A percentile compares a stretch with the other conserved stretches of the same genome.
Conservation (phyloP, 1,284 basidiomycete species). For the Leccinum fallax region DNA sequence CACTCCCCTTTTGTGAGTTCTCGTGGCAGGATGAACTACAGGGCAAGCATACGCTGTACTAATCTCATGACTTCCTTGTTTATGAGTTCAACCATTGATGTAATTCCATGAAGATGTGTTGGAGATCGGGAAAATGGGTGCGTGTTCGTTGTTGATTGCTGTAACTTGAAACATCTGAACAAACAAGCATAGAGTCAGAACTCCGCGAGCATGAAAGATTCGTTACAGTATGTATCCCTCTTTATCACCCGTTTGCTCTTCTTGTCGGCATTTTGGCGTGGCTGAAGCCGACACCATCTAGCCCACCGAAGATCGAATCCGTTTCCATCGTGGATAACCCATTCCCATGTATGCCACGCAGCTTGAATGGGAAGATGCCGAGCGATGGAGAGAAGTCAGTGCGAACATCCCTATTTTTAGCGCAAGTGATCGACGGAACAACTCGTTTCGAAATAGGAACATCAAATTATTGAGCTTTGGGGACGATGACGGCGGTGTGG, state of each 20-base stretch:
- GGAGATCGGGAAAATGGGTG: too few relatives aligned
- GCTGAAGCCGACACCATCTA: constrained; percentile 33
- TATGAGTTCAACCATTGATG: too few relatives aligned
- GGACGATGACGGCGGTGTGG: too few relatives aligned
- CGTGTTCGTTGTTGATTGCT: too few relatives aligned
- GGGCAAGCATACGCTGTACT: too few relatives aligned
- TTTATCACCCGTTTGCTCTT: not conserved
- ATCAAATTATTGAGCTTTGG: too few relatives aligned
- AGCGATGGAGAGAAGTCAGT: constrained; percentile 77
- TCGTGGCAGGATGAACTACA: too few relatives aligned
- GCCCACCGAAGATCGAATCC: constrained; percentile 87
- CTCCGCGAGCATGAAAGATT: too few relatives aligned
- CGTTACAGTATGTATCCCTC: constrained; percentile 32
- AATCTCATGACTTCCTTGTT: too few relatives aligned
- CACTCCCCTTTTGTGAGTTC: not conserved
- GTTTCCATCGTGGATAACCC: constrained; percentile 90
- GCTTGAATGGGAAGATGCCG: constrained; percentile 75
- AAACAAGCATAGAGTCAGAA: too few relatives aligned
- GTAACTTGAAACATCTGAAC: not conserved
- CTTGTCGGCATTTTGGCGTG: too few relatives aligned
- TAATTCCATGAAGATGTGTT: too few relatives aligned
- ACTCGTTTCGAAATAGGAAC: constrained; percentile 42
- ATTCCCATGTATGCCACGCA: constrained; percentile 89
- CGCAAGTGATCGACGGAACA: constrained; percentile 1
- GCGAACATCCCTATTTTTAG: not conserved